Base-by-base conservation (phyloP, 2,329 filamentous ascomycete species). In the Chrysoporthe deuterocubensis region DNA sequence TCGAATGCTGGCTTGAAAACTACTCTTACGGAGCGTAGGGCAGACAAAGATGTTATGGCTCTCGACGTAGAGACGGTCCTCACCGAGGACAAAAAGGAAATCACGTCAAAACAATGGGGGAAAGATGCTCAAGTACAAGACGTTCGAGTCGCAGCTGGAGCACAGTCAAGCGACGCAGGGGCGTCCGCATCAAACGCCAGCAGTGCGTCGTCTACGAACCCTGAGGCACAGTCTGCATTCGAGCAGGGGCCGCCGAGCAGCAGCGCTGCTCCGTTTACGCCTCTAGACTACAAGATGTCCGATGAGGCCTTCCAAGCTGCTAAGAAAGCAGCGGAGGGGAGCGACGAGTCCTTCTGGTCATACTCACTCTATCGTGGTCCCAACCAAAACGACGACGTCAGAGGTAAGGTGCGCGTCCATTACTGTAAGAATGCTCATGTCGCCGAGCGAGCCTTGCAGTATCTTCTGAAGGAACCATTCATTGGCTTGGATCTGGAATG, bases 401-500 rank as follows among this genome's bases (percentile, higher is more conserved):
- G 16, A 14, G 76, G 86, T 52, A 85, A 83, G 62, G 87, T 93
- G 58, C 86, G 84, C 67, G 87, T 96, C 0, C 89, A 95, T 75
- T 97, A 97, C 77, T 97, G 93, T 81, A 88, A 81, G 61, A 90
- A 83, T 67, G 85, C 84, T 57, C 81, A 87, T 46, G 87, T 86
- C 2, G 90, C 91, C 21, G 93, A 97, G 76, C 79, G 81, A 6
- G 85, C 92, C 8, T 83, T 88, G 68, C 81, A 87, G 67, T 84
- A 90, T 67, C 97, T 97, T 72, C 75, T 89, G 50, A 72, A 85
- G 37, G 88, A 96, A 74, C 82, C 87, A 50, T 79, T 96, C 2
- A 76, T 97, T n/a, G 94, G 94, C 0, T 93, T 97, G 70, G 94
- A 97, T 74, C 84, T 97, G 70, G 95, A 97, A 80, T 97, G 95